Evolutionary conservation across 306 rosid genomes (phyloP).

Genomic region (Ceratonia siliqua): DNA sequence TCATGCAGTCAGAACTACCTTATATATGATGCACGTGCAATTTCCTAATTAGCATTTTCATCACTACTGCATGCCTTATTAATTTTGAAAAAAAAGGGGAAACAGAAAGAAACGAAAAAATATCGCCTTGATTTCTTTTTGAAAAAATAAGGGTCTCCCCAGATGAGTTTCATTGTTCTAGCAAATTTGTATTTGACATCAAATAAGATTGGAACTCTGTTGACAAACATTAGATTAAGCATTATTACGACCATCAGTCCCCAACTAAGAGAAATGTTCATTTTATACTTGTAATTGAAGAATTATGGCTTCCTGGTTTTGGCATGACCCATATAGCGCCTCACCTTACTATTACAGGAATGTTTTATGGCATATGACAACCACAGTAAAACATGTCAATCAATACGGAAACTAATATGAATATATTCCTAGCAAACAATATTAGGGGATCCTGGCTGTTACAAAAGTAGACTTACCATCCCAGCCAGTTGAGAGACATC

Average conservation of each 20-base stretch:
- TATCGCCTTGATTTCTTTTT: not conserved
- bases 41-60: not conserved
- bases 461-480: constrained; percentile 61
- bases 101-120: not conserved
- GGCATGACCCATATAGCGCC: not conserved
- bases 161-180: not conserved
- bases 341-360: not conserved
- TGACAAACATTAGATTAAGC: not conserved
- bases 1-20: constrained; percentile 7
- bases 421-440: constrained; percentile 3
- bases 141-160: not conserved
- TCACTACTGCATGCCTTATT: not conserved
- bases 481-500: constrained; percentile 89
- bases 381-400: not conserved
- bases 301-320: constrained; percentile 4
- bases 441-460: constrained; percentile 1
- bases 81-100: not conserved
- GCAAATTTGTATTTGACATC: not conserved
- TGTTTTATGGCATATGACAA: not conserved
- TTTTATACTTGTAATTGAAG: not conserved
- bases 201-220: not conserved
- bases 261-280: not conserved
- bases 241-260: not conserved
- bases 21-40: too few species aligned
- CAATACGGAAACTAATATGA: not conserved